Base-by-base conservation (phyloP, 108 stramenopile species). In the Nitzschia putrida region DNA sequence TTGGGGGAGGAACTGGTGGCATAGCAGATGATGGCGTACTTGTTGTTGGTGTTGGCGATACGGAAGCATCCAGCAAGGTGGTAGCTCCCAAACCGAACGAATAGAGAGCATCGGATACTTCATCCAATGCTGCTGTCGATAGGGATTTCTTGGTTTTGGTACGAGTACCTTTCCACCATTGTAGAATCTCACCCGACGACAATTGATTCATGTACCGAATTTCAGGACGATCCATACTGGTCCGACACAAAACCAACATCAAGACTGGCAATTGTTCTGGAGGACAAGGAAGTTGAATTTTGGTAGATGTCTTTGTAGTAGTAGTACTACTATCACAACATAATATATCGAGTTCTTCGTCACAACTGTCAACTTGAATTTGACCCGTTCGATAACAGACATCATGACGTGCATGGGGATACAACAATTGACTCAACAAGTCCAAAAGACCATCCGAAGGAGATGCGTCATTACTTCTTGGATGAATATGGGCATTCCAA, bases 191-290 rank as follows among this genome's bases (percentile, higher is more conserved):
- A n/a, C 0, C 37, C 10, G 71, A 45, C 14, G 40, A 51, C 8
- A 78, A 45, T 8, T 25, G 53, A 26, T 52, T 47, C 14, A 80
- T 44, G 64, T 66, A 65, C 24, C 69, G 53, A 25, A 67, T 43
- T 20, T 57, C 22, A 3, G 65, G 42, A 0, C 50, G 53, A 10
- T 53, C 41, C 58, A 61, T 66, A 8, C 49, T 45, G 6, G 56
- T 22, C 24, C 45, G 14, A 26, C 55, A 57, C 8, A 72, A 23
- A 45, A 58, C 34, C 52, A 65, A 13, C 18, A 72, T 13, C 26
- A 78, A 49, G 3, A 37, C 64, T 41, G 77, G 77, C 7, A 78
- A 54, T 23, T 59, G 34, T 55, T 66, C 55, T 2, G 77, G 77
- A 21, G 65, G 71, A 57, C 54, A 50, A 11, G 59, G 64, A 50